These are phyloP conservation scores for Candida anglica DNA, from an alignment of 805 yeast species.

Conservation along the genomic window DNA sequence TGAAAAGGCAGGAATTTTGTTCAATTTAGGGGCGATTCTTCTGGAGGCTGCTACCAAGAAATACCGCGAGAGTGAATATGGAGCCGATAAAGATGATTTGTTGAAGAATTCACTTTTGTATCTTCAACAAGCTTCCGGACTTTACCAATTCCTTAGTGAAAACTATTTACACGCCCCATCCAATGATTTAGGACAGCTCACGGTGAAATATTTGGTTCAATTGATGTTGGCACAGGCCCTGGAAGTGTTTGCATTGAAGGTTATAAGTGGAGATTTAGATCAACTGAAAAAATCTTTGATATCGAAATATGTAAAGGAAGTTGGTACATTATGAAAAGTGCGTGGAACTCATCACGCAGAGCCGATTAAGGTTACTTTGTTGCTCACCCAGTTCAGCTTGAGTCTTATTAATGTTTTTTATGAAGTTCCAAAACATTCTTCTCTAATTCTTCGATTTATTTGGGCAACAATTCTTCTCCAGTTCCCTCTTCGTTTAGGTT, in stretches of 20 bases:
- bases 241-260: constrained; percentile 70
- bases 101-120: constrained; percentile 56
- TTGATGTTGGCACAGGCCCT: constrained; percentile 86
- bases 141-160: constrained; percentile 66
- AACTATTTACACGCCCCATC: constrained; percentile 89
- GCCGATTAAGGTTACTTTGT: too few relatives aligned
- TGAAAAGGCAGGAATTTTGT: constrained; percentile 83
- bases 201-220: constrained; percentile 58
- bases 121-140: constrained; percentile 76
- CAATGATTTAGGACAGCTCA: constrained; percentile 65
- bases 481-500: too few relatives aligned
- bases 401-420: too few relatives aligned
- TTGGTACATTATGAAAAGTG: too few relatives aligned
- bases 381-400: too few relatives aligned
- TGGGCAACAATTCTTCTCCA: too few relatives aligned
- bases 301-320: too few relatives aligned
- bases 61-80: constrained; percentile 23
- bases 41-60: constrained; percentile 44
- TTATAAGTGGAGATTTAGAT: constrained; percentile 48
- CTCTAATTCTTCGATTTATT: too few relatives aligned
- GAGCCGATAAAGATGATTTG: too few relatives aligned
- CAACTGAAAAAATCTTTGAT: constrained; percentile 61
- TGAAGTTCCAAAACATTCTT: too few relatives aligned
- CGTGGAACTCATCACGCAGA: too few relatives aligned
- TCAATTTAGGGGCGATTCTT: constrained; percentile 67